Conservation (phyloP, 208 protist genomes). For the Acanthamoeba healyi region DNA sequence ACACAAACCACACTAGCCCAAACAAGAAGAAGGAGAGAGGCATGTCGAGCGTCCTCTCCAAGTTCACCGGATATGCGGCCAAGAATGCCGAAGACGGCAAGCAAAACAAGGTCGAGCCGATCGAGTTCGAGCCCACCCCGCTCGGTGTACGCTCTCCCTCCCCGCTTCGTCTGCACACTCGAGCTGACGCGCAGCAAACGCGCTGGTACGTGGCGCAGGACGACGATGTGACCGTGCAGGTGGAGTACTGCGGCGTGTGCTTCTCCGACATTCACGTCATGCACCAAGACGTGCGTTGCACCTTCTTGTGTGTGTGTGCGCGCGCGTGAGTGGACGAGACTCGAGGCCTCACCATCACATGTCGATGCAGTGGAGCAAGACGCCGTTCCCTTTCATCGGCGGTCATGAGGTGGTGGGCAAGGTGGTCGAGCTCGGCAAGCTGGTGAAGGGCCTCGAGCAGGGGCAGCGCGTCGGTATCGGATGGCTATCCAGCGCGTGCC, state of each 20-base stretch:
- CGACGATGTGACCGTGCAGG: background rate
- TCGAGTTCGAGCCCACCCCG: background rate
- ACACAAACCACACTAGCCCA: too few relatives aligned
- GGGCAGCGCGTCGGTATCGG: background rate
- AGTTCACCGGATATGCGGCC: background rate
- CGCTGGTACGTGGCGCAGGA: background rate
- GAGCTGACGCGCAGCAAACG: too few relatives aligned
- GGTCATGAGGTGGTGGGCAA: background rate
- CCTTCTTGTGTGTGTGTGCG: background rate
- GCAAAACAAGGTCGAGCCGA: background rate
- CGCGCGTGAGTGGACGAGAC: background rate
- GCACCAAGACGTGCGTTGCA: background rate
- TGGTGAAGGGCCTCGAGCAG: background rate
- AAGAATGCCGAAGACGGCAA: background rate
- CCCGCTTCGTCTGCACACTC: background rate
- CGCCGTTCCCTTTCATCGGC: background rate
- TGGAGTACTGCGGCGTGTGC: background rate
- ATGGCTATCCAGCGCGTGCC: background rate
- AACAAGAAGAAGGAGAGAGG: too few relatives aligned
- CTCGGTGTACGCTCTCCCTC: background rate
- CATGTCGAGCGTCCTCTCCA: background rate
- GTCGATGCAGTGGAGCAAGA: background rate
- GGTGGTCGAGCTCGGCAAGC: background rate
- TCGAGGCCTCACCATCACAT: background rate
- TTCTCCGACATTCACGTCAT: background rate